Percentiles rank a stretch among this genome's conserved stretches.
These are phyloP conservation scores for Debaryomyces maramus DNA, from an alignment of 805 yeast genomes.

Conservation along the genomic window DNA sequence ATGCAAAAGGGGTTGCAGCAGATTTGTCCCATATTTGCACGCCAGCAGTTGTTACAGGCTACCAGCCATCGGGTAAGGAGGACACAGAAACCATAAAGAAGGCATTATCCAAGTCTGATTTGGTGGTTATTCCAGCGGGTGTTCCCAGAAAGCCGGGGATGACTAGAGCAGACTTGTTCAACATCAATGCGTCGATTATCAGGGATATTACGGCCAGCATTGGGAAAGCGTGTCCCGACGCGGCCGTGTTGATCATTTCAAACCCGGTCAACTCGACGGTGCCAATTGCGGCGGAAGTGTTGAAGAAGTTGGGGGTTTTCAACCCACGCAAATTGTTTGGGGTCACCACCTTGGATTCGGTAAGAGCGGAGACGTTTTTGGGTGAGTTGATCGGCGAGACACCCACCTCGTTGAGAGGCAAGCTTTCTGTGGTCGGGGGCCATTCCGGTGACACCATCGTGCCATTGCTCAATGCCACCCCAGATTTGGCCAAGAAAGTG, in stretches of 20 bases:
- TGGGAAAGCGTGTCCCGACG: constrained; percentile 40
- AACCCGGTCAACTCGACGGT: constrained; percentile 50
- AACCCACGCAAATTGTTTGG: constrained; percentile 47
- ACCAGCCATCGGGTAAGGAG: constrained; percentile 40
- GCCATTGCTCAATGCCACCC: constrained; percentile 30
- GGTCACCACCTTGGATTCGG: constrained; percentile 47
- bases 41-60: constrained; percentile 39
- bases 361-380: constrained; percentile 47
- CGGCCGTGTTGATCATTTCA: constrained; percentile 45
- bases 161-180: constrained; percentile 49
- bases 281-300: constrained; percentile 49
- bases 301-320: constrained; percentile 46
- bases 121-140: constrained; percentile 48
- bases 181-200: constrained; percentile 46
- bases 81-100: constrained; percentile 36
- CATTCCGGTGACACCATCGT: constrained; percentile 50
- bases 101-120: constrained; percentile 39
- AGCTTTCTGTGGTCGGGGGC: constrained; percentile 45
- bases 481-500: constrained; percentile 15
- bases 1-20: constrained; percentile 48
- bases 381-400: constrained; percentile 34
- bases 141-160: constrained; percentile 51
- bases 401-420: constrained; percentile 37
- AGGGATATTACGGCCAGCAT: constrained; percentile 44
- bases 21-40: constrained; percentile 45